phyloP scores from a whole-genome alignment of 345 rosid species.

The Hibiscus trionum region DNA sequence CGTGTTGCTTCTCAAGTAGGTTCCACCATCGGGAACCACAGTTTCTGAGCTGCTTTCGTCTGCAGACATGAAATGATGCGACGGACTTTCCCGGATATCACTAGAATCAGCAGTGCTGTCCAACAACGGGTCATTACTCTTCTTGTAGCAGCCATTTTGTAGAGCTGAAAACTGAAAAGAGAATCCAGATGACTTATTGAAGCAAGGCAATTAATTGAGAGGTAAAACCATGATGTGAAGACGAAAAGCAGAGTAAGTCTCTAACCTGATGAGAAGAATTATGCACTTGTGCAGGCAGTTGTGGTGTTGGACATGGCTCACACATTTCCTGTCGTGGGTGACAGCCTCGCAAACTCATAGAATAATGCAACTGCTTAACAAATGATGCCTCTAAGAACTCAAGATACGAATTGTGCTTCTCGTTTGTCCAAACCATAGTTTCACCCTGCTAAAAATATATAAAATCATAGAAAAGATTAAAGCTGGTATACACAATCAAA shows the following conservation, averaged over 20 bases:
- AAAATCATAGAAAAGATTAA: slow-evolving; percentile 1
- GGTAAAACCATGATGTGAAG: not conserved
- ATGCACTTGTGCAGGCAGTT: slow-evolving; percentile 17
- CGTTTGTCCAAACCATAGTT: slow-evolving; percentile 55
- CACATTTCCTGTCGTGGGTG: slow-evolving; percentile 12
- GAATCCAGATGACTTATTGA: not conserved
- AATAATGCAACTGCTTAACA: slow-evolving; percentile 45
- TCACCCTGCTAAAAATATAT: slow-evolving; percentile 32
- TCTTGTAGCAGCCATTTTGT: slow-evolving; percentile 34
- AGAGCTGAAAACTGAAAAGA: slow-evolving; percentile 36
- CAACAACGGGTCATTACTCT: slow-evolving; percentile 27
- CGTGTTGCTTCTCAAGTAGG: slow-evolving; percentile 15
- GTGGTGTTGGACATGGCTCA: slow-evolving; percentile 19
- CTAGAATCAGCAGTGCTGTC: slow-evolving; percentile 38
- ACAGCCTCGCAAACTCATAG: slow-evolving; percentile 20
- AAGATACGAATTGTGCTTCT: slow-evolving; percentile 59
- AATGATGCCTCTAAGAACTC: slow-evolving; percentile 57
- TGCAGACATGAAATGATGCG: slow-evolving; percentile 7
- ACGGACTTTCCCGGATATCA: slow-evolving; percentile 16
- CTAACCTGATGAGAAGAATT: slow-evolving; percentile 38
- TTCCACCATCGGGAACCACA: slow-evolving; percentile 12
- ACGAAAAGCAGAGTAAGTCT: slow-evolving; percentile 6
- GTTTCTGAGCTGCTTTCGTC: slow-evolving; percentile 1
- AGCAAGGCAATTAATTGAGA: not conserved
- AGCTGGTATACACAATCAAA: not conserved